Conservation (phyloP, 1,139 yeast species). For the Saccharomyces hybrid region DNA sequence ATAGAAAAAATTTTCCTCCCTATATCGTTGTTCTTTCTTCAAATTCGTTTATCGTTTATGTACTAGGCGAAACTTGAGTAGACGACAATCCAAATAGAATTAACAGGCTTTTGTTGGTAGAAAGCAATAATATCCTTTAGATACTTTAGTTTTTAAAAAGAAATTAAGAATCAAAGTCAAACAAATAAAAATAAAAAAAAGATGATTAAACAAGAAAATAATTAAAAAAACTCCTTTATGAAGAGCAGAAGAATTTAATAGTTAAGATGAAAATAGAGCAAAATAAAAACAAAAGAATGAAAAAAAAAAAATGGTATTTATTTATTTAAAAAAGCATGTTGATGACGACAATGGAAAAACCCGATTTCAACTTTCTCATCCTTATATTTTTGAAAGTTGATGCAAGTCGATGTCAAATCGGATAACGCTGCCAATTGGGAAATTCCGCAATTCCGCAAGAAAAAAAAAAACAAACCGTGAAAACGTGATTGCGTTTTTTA, state of each 20-base stretch:
- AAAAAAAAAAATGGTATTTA: background rate
- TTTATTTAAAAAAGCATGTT: background rate
- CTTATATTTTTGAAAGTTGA: background rate
- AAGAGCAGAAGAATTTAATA: background rate
- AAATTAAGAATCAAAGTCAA: background rate
- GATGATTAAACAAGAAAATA: background rate
- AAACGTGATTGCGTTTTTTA: background rate
- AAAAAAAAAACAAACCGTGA: background rate
- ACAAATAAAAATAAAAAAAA: background rate
- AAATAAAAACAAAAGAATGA: background rate
- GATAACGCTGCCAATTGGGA: conserved; percentile 1
- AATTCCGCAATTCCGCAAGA: conserved; percentile 1
- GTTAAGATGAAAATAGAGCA: background rate
- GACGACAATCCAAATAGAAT: background rate
- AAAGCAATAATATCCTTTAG: background rate
- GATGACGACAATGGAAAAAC: conserved; percentile 1
- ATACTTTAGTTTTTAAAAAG: background rate
- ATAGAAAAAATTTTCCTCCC: background rate
- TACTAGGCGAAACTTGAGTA: background rate
- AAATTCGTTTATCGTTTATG: background rate
- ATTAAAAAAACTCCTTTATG: background rate
- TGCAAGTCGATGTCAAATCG: conserved; percentile 1
- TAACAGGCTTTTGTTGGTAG: background rate
- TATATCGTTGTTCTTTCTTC: background rate
- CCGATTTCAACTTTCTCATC: background rate